Percentiles rank a stretch among this genome's conserved stretches.
These are phyloP conservation scores for Thraustochytrium sp. DNA, from an alignment of 352 stramenopile species.

Conservation along the genomic window DNA sequence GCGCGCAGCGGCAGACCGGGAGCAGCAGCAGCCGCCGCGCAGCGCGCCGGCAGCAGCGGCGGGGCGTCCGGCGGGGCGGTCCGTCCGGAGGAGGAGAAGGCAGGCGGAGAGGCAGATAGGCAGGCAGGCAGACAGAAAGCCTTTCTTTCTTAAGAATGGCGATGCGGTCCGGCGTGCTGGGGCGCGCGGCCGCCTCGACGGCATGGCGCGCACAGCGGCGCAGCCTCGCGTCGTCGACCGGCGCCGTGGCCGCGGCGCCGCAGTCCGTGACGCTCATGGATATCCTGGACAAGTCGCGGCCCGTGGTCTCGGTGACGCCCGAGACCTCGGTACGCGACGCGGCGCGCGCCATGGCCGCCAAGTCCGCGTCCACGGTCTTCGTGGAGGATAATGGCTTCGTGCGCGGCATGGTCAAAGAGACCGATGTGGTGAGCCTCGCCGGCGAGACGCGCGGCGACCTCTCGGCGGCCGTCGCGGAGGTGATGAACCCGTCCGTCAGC, in stretches of 20 bases:
- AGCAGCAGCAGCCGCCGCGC: no score
- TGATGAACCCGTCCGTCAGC: constrained; percentile 1
- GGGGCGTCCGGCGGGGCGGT: no score
- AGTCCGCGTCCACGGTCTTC: constrained; percentile 19
- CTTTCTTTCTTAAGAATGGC: no score
- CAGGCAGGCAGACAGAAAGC: no score
- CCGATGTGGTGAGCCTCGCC: neutral
- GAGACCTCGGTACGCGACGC: neutral
- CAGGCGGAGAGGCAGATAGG: no score
- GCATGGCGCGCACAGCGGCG: no score
- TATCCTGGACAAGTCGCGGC: constrained; percentile 30
- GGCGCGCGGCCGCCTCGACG: no score
- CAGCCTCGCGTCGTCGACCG: neutral
- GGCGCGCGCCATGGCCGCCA: neutral
- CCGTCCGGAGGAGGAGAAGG: no score
- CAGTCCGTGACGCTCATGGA: constrained; percentile 16
- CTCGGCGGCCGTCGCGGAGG: neutral
- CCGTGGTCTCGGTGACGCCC: neutral
- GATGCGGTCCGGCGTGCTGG: no score
- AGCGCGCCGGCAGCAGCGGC: no score
- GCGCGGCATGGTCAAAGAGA: neutral
- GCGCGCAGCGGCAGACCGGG: no score
- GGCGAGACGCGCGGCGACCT: neutral
- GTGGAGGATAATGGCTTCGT: constrained; percentile 1
- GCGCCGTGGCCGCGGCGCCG: neutral